Percentiles rank a stretch among this genome's conserved stretches.
Conservation (phyloP, 306 rosid genomes). For the Gastrolobium bilobum region DNA sequence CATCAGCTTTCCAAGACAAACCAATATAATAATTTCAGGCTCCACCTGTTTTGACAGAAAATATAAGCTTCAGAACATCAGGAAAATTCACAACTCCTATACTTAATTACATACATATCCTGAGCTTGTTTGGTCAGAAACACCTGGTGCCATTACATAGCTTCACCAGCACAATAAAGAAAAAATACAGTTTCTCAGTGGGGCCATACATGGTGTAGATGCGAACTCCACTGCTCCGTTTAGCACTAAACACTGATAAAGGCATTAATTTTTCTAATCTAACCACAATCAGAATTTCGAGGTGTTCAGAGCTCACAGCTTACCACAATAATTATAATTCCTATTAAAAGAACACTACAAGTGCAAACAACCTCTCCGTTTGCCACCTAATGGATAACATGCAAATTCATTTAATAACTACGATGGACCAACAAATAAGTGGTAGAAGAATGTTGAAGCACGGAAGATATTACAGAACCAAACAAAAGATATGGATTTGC, state of each 20-base stretch:
- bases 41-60: conserved; percentile 4
- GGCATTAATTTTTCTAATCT: background rate
- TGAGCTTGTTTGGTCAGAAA: conserved; percentile 8
- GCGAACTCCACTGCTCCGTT: conserved; percentile 30
- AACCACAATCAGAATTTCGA: conserved; percentile 39
- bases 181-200: conserved; percentile 25
- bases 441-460: no score
- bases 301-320: conserved; percentile 31
- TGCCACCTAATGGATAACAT: conserved; percentile 46
- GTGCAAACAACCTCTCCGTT: conserved; percentile 6
- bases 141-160: conserved; percentile 30
- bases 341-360: background rate
- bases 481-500: background rate
- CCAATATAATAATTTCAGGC: background rate
- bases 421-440: background rate
- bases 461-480: conserved; percentile 6
- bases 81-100: background rate
- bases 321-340: conserved; percentile 30
- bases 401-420: conserved; percentile 16
- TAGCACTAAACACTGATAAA: background rate
- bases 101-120: background rate
- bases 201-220: conserved; percentile 21
- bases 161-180: conserved; percentile 14
- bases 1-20: conserved; percentile 1
- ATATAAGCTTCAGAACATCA: background rate